phyloP scores from a whole-genome alignment of 73 alveolate species.

The Durusdinium trenchii region DNA sequence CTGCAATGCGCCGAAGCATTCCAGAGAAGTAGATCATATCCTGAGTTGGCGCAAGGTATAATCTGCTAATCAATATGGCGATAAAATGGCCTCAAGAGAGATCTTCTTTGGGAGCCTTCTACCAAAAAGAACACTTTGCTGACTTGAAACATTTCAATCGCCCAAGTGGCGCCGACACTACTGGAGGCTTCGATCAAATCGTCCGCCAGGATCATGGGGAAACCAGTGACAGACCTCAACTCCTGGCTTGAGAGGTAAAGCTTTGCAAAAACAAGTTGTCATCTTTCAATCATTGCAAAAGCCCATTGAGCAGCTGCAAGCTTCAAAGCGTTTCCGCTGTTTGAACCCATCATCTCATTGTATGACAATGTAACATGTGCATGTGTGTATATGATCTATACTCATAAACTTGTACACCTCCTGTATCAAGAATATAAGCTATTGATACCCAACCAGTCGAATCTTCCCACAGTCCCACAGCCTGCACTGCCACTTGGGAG shows the following conservation, averaged over 20 bases:
- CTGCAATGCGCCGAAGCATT: conserved; percentile 92
- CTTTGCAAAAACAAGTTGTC: too few species aligned
- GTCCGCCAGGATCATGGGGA: conserved; percentile 80
- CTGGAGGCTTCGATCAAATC: conserved; percentile 90
- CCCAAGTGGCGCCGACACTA: conserved; percentile 44
- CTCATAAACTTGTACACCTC: too few species aligned
- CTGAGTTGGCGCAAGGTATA: background rate
- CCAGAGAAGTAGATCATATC: conserved; percentile 88
- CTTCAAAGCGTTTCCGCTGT: too few species aligned
- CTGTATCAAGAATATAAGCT: background rate
- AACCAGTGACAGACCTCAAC: conserved; percentile 70
- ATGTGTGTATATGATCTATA: too few species aligned
- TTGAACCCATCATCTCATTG: background rate
- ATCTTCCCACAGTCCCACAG: background rate
- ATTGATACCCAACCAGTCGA: background rate
- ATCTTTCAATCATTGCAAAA: background rate
- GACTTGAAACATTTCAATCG: background rate
- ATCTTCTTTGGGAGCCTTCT: background rate
- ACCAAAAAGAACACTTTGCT: background rate
- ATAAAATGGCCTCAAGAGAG: too few species aligned
- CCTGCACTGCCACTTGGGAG: conserved; percentile 78
- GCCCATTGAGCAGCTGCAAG: background rate
- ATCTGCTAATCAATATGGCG: background rate
- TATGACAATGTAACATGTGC: background rate
- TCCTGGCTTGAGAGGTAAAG: conserved; percentile 44